Evolutionary conservation across 768 basidiomycete species (phyloP), one percentile per base, ranked within the genome.

Genomic region (Mycena belliarum): DNA sequence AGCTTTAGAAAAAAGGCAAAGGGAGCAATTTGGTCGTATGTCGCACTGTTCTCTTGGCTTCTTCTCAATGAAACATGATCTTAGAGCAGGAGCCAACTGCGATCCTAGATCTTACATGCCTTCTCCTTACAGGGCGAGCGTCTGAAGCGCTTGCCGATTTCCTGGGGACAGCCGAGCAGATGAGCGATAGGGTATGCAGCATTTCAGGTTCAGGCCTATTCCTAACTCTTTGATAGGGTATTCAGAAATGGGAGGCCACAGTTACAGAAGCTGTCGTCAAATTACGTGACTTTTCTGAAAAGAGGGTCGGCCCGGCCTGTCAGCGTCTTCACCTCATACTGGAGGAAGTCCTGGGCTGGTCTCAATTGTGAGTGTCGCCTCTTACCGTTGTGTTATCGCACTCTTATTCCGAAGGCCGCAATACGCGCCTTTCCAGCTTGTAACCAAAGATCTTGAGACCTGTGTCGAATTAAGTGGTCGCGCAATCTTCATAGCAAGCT

Each of bases 241-340:
- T 93, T 54, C 85, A 87, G 68, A 91, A 91, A 69, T 94, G 91
- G 91, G 91, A 93, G 68, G 76, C 82, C 2, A 84, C 84, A 5
- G 81, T 92, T 63, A 76, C 78, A 11, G 89, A 92, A 59, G 83
- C 89, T 16, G 70, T 94, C 49, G 75, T 79, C 29, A 89, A 85
- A 68, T 73, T 93, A 54, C 88, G 90, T 50, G 88, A 93, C 68
- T 84, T 79, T 65, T 79, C 88, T 20, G 87, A 88, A 65, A 82
- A 86, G 61, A 82, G 84, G 48, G 72, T 91, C 28, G 80, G 83
- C 9, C 89, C 89, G 26, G 89, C 90, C 28, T 83, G 85, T 50
- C 91, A 94, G 69, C 83, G 92, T 29, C 70, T 93, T 33, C 83
- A 89, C 66, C 75, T 94, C 41, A 76, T 93, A 15, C 66, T 94